Evolutionary conservation across 1,139 yeast species (phyloP).

Genomic region (Kodamaea fungicola): DNA sequence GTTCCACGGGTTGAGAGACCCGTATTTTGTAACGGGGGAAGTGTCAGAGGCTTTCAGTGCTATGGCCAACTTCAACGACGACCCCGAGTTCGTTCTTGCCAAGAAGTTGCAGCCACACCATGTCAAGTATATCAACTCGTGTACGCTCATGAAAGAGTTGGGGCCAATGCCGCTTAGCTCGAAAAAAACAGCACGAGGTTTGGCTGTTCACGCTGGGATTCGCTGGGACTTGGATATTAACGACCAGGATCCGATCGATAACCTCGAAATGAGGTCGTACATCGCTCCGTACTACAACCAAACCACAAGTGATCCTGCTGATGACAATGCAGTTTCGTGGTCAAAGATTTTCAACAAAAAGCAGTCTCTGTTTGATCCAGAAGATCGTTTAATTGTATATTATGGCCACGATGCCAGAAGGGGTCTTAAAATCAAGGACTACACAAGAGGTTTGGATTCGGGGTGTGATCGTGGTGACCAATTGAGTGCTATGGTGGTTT

Average conservation of each 20-base stretch:
- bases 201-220: slow-evolving; percentile 79
- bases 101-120: slow-evolving; percentile 58
- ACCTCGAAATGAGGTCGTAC: slow-evolving; percentile 59
- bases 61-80: slow-evolving; percentile 33
- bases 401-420: slow-evolving; percentile 89
- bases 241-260: slow-evolving; percentile 60
- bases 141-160: slow-evolving; percentile 61
- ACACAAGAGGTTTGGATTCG: slow-evolving; percentile 75
- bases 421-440: slow-evolving; percentile 65
- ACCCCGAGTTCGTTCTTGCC: slow-evolving; percentile 61
- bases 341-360: slow-evolving; percentile 57
- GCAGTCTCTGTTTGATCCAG: slow-evolving; percentile 30
- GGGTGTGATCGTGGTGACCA: slow-evolving; percentile 77
- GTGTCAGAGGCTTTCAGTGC: background rate
- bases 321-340: slow-evolving; percentile 58
- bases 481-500: slow-evolving; percentile 63
- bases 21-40: slow-evolving; percentile 15
- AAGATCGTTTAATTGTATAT: slow-evolving; percentile 50
- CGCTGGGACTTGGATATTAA: slow-evolving; percentile 56
- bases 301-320: slow-evolving; percentile 50
- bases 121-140: slow-evolving; percentile 51
- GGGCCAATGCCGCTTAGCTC: slow-evolving; percentile 55
- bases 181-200: slow-evolving; percentile 39
- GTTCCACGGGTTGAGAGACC: slow-evolving; percentile 48
- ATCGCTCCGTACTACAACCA: slow-evolving; percentile 54